Evolutionary conservation across 2,329 filamentous ascomycete species (phyloP), one percentile per base, ranked within the genome.

Genomic region (Claviceps sp.): DNA sequence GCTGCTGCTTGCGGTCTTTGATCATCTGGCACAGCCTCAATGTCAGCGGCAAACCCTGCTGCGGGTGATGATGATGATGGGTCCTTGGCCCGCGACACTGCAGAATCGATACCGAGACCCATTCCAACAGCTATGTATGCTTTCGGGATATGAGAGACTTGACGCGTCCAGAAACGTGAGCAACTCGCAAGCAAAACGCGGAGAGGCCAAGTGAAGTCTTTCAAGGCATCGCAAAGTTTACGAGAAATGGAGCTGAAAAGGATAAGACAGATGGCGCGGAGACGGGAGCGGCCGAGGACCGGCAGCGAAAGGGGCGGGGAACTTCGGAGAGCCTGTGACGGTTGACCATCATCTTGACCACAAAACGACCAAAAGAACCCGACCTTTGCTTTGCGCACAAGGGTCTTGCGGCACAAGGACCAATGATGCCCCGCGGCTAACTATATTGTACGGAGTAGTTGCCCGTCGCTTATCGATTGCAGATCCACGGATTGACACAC

Each of bases 1-100:
- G 48, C 26, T 50, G 41, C 43, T 26, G 40, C 7, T 43, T 43
- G 30, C 17, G 42, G 38, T 16, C 37, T 6, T 30, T 34, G 45
- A 24, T 42, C 22, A 19, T 14, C 37, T n/a, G n/a, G 41, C 50
- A 52, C 52, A 51, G 52, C 50, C 52, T 54, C 50, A 50, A 50
- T 47, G 30, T 39, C 41, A 22, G 45, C 45, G 34, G 26, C 22
- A 24, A 49, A 8, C 43, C 42, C 49, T 34, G 49, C 40, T 46
- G 46, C 44, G 19, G 49, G 41, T 3, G 49, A 37, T 22, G 22
- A 37, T 3, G 49, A 37, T 22, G 22, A 37, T 30, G 22, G 37
- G 22, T 49, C 52, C 48, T 51, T 19, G 49, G 40, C 45, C 17
- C 47, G 46, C 38, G 47, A 37, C 22, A 43, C n/a, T 37, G 7